These are phyloP conservation scores for Gynochthodes officinalis DNA, from an alignment of 257 asterid species.

Conservation along the genomic window DNA sequence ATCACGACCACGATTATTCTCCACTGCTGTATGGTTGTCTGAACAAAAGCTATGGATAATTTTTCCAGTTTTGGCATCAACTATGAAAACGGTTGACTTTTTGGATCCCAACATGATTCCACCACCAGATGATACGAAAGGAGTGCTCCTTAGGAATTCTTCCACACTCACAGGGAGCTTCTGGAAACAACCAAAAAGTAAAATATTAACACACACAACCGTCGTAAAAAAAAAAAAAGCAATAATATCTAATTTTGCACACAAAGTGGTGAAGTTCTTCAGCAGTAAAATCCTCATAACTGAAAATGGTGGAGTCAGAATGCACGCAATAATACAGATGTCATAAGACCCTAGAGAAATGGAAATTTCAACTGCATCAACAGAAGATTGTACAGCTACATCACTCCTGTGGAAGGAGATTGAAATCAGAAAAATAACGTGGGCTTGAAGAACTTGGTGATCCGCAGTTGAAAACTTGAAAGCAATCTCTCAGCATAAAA, in stretches of 20 bases:
- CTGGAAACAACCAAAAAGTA: conserved; percentile 30
- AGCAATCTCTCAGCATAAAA: neutral
- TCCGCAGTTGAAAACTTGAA: neutral
- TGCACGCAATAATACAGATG: neutral
- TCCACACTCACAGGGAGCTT: conserved; percentile 59
- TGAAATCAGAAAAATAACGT: neutral
- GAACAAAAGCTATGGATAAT: conserved; percentile 50
- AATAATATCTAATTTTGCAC: neutral
- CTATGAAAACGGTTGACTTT: conserved; percentile 65
- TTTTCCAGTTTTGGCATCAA: conserved; percentile 75
- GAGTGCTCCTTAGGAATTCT: conserved; percentile 66
- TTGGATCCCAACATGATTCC: conserved; percentile 80
- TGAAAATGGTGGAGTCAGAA: neutral
- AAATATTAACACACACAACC: neutral
- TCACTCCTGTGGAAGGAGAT: no score
- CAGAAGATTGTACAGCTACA: no score
- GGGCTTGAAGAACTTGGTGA: neutral
- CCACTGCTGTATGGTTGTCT: conserved; percentile 46
- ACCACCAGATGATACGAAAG: conserved; percentile 56
- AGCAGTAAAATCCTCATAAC: neutral
- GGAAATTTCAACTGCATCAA: no score
- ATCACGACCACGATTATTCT: conserved; percentile 33
- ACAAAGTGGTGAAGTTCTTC: neutral
- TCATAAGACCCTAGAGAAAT: no score
- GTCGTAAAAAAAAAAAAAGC: neutral